These are phyloP conservation scores for Bromus sterilis DNA, from an alignment of 176 grass and related monocot genomes.

Conservation along the genomic window DNA sequence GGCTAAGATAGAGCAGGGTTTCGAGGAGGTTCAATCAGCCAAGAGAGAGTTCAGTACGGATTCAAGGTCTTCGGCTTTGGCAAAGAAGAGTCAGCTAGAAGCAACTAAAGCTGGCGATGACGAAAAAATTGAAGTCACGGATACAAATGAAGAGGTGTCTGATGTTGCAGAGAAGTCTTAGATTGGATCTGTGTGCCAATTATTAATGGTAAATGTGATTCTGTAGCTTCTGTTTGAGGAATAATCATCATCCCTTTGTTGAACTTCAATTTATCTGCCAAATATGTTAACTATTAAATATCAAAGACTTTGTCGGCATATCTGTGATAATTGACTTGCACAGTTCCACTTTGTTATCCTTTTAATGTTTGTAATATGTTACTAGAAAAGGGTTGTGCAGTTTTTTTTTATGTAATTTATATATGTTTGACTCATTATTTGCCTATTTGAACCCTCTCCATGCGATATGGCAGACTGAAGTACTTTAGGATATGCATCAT, in stretches of 20 bases:
- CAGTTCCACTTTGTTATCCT: neutral
- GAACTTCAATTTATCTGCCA: neutral
- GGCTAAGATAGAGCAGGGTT: slow-evolving; percentile 53
- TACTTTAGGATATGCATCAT: neutral
- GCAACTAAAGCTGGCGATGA: slow-evolving; percentile 10
- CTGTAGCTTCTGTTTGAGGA: neutral
- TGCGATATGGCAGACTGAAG: neutral
- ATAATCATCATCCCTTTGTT: neutral
- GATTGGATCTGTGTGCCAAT: neutral
- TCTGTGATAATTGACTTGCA: neutral
- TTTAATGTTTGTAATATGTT: neutral
- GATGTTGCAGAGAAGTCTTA: slow-evolving; percentile 15
- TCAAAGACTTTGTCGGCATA: neutral
- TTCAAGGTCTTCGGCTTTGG: slow-evolving; percentile 39
- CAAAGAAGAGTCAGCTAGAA: slow-evolving; percentile 47
- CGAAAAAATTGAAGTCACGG: neutral
- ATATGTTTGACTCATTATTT: neutral
- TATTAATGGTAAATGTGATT: slow-evolving; percentile 31
- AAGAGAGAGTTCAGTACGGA: slow-evolving; percentile 48
- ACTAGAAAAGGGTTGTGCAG: neutral
- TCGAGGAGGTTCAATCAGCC: slow-evolving; percentile 37
- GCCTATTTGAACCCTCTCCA: neutral
- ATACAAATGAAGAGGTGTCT: slow-evolving; percentile 25
- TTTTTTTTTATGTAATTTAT: neutral
- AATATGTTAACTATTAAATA: neutral